phyloP scores from a whole-genome alignment of 805 yeast genomes.

The Kluyveromyces nonfermentans region DNA sequence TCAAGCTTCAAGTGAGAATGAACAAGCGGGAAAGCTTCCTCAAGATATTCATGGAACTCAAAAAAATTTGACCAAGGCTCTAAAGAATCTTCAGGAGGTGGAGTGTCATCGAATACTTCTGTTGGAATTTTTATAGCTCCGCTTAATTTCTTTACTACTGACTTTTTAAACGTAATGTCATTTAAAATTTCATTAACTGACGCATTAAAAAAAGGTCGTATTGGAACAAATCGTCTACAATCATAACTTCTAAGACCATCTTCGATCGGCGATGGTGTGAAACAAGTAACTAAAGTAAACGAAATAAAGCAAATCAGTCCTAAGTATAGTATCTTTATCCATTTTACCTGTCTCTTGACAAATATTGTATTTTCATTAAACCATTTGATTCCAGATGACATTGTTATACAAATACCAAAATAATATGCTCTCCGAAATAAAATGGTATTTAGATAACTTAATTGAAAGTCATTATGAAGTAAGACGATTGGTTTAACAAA shows the following conservation, averaged over 20 bases:
- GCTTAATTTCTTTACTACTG: constrained; percentile 27
- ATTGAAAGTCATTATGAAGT: too few species aligned
- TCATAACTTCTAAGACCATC: not conserved
- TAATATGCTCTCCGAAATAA: too few species aligned
- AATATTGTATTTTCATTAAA: too few species aligned
- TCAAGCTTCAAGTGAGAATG: constrained; percentile 35
- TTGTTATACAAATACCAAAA: too few species aligned
- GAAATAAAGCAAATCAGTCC: not conserved
- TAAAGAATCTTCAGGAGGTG: constrained; percentile 9
- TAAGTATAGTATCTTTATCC: not conserved
- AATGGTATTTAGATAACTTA: too few species aligned
- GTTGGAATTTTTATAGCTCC: constrained; percentile 53
- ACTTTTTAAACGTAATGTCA: constrained; percentile 7
- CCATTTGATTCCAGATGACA: too few species aligned
- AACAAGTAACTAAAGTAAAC: not conserved
- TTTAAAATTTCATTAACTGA: constrained; percentile 9
- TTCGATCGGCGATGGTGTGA: not conserved
- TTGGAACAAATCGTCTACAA: constrained; percentile 5
- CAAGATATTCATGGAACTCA: constrained; percentile 40
- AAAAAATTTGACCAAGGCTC: constrained; percentile 8
- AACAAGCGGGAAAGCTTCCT: constrained; percentile 40
- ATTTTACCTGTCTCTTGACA: constrained; percentile 4
- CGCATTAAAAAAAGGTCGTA: constrained; percentile 5
- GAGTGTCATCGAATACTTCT: constrained; percentile 40
- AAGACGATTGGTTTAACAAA: too few species aligned